Conservation (phyloP, 805 yeast species). For the Diddensiella caesifluorescens region DNA sequence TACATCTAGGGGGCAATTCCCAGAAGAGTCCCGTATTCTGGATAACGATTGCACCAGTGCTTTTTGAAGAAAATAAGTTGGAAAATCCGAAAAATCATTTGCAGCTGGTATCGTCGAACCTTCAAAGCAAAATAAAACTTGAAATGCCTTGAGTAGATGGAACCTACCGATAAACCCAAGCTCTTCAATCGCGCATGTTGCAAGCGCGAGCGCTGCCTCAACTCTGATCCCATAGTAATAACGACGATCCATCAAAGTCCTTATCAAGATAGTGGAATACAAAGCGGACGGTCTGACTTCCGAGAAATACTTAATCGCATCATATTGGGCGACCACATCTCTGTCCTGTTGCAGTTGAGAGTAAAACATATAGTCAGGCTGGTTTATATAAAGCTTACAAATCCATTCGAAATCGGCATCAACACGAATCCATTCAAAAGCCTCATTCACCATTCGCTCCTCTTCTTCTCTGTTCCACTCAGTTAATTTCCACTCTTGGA, state of each 20-base stretch:
- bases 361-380: conserved; percentile 91
- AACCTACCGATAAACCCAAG: conserved; percentile 65
- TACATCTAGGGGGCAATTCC: conserved; percentile 55
- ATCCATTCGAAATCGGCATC: conserved; percentile 99
- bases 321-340: conserved; percentile 92
- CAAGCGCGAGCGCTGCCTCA: conserved; percentile 79
- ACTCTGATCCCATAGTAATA: conserved; percentile 85
- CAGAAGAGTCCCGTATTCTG: conserved; percentile 53
- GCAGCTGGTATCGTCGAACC: conserved; percentile 63
- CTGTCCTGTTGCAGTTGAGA: conserved; percentile 92
- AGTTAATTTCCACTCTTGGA: conserved; percentile 62
- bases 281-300: conserved; percentile 53
- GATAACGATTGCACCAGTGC: conserved; percentile 62
- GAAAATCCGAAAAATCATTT: conserved; percentile 72
- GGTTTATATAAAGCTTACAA: conserved; percentile 70
- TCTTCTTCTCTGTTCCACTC: conserved; percentile 71
- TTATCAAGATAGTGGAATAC: conserved; percentile 68
- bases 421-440: conserved; percentile 96
- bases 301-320: conserved; percentile 71
- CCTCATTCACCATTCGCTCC: conserved; percentile 66
- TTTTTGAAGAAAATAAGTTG: conserved; percentile 62
- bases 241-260: conserved; percentile 78
- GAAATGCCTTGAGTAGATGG: conserved; percentile 67
- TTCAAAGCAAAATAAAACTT: conserved; percentile 65
- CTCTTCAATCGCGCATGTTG: conserved; percentile 56